Evolutionary conservation across 345 rosid species (phyloP), one percentile per base, ranked within the genome.

Genomic region (Gossypium turneri): DNA sequence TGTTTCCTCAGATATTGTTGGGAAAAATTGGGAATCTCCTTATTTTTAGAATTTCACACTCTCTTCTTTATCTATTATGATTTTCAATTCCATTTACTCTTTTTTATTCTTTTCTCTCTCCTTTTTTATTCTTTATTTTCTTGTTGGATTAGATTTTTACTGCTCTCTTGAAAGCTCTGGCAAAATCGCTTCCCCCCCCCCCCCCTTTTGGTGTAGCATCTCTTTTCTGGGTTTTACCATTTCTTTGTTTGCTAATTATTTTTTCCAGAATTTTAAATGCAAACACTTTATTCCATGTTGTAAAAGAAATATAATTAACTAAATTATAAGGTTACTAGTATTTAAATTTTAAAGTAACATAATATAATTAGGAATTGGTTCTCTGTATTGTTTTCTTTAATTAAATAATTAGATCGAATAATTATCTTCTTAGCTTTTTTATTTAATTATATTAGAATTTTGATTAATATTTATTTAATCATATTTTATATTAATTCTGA

Each of bases 1-100:
- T 19, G 64, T 48, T 69, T 56, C 24, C 55, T 12, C 73, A 76
- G 72, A 76, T 75, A 79, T 67, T 75, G 41, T 75, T 22, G 76
- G 77, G 10, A 44, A 48, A 41, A 60, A 59, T 19, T 75, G 45
- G 52, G 57, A 73, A 29, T 53, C 53, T 74, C 68, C 25, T 24
- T 64, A 19, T 57, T 47, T 72, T 71, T 38, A 67, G 69, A 56
- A 9, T 75, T 56, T 52, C 47, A 52, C 60, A 24, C 22, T 68
- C 44, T n/a, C 27, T 16, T 70, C 15, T 69, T 2, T 29, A 1
- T 27, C 45, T 27, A 50, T 51, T 51, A 51, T 70, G 19, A 29
- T 10, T 52, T 69, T 69, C 72, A 25, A 48, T 68, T 8, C 45
- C 24, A 27, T 68, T 16, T 13, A 50, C 59, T 50, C 41, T 50